A percentile compares a stretch with the other conserved stretches of the same genome.
Conservation (phyloP, 306 rosid species). For the Trifolium fragiferum region DNA sequence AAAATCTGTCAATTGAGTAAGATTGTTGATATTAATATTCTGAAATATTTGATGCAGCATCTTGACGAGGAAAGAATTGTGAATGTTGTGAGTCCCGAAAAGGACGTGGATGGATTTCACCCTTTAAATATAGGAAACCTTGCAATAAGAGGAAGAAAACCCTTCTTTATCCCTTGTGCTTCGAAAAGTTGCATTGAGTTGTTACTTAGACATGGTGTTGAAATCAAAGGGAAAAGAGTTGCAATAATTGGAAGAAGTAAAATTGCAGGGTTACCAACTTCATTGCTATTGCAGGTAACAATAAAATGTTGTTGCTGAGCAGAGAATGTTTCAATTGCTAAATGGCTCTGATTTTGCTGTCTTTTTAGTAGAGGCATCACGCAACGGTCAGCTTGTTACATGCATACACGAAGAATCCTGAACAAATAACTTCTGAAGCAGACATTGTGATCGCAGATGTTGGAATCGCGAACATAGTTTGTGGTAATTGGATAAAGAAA, state of each 20-base stretch:
- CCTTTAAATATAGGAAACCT: constrained; percentile 52
- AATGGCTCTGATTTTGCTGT: constrained; percentile 40
- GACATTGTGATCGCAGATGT: constrained; percentile 62
- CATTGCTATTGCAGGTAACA: constrained; percentile 56
- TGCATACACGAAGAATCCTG: constrained; percentile 53
- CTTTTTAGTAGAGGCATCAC: constrained; percentile 55
- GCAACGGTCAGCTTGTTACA: constrained; percentile 58
- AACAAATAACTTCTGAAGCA: constrained; percentile 54
- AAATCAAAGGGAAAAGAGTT: constrained; percentile 50
- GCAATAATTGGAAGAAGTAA: constrained; percentile 53
- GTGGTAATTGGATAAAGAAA: constrained; percentile 58
- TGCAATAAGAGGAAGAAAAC: constrained; percentile 49
- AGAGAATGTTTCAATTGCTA: constrained; percentile 33
- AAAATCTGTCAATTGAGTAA: too few species aligned
- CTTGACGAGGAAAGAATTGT: constrained; percentile 48
- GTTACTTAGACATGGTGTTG: constrained; percentile 46
- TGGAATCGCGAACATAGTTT: constrained; percentile 54
- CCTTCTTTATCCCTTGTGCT: constrained; percentile 54
- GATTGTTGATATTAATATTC: constrained; percentile 9
- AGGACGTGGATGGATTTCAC: constrained; percentile 62
- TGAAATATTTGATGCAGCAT: constrained; percentile 44
- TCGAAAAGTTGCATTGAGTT: constrained; percentile 51
- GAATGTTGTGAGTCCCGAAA: constrained; percentile 48
- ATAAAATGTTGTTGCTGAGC: constrained; percentile 33
- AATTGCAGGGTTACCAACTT: constrained; percentile 50